Evolutionary conservation across 2,329 filamentous ascomycete species (phyloP), one percentile per base, ranked within the genome.

Genomic region (Claviceps sp.): DNA sequence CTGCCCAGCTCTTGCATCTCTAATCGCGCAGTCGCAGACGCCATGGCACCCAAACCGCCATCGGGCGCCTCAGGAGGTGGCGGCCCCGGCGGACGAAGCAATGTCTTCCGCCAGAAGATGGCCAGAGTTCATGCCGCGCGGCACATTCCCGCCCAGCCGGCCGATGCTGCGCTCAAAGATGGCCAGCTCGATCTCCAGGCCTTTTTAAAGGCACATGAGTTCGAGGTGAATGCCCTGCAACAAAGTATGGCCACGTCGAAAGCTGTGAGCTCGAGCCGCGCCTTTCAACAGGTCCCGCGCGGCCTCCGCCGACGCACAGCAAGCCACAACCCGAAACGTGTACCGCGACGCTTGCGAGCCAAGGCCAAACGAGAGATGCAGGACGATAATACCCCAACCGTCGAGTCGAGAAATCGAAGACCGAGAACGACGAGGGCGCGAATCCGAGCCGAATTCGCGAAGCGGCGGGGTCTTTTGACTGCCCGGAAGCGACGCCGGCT

Each of bases 261-360:
- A 65, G 68, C 69, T 5, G 70, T 72, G 40, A 70, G 73, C 50
- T 72, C 78, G 44, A 82, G 80, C 52, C 78, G 91, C 49, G 90
- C 91, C 14, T 97, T 97, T 62, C 93, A 98, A 66, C 80, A 88
- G 59, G 86, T 98, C 5, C 93, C 93, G 1, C 80, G 88, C 58
- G 82, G 84, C 48, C 71, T 98, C 77, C 77, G 93, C 57, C 77
- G 93, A 57, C 78, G 93, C 59, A 95, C 91, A 0, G 93, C 91
- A 20, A 95, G 89, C 65, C 93, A 98, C 69, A 96, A 98, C 76
- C 86, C 86, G 38, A 95, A 91, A 69, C 80, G 85, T 55, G 84
- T 98, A 16, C 93, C 93, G 2, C 85, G 83, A 62, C 74, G 88
- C 55, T 69, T 97, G 61, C 78, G 85, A 52, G 70, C 70, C 40